Conservation (phyloP, 176 grass and related monocot species). For the Elymus sibiricus region DNA sequence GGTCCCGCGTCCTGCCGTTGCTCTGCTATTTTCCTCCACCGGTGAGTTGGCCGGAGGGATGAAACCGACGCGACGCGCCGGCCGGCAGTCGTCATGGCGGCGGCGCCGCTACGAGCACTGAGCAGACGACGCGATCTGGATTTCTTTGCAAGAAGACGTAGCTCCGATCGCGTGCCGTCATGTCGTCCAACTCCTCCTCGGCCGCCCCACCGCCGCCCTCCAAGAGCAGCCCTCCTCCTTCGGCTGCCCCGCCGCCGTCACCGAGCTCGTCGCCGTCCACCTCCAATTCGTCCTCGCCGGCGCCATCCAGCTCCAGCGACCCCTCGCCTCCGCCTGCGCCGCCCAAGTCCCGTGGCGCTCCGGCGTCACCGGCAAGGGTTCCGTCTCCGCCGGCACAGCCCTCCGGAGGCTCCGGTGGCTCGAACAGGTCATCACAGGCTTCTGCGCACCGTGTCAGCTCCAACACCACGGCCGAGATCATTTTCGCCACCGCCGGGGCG, state of each 20-base stretch:
- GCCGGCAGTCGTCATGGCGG: not conserved
- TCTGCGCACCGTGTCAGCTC: not conserved
- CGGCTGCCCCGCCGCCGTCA: not conserved
- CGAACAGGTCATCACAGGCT: not conserved
- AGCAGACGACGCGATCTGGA: not conserved
- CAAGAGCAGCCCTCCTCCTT: constrained; percentile 12
- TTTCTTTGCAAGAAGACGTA: not conserved
- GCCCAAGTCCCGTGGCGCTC: constrained; percentile 6
- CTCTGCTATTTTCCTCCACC: not conserved
- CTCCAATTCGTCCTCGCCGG: constrained; percentile 17
- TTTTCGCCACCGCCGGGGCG: constrained; percentile 44
- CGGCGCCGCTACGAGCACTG: not conserved
- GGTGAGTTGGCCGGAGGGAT: not conserved
- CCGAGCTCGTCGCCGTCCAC: not conserved
- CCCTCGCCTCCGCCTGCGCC: constrained; percentile 28
- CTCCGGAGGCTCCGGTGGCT: not conserved
- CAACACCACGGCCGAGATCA: constrained; percentile 18
- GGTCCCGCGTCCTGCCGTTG: not conserved
- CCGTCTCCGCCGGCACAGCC: not conserved
- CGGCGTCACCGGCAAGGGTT: not conserved
- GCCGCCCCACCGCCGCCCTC: not conserved
- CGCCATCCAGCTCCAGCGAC: constrained; percentile 17
- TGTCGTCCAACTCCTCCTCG: constrained; percentile 59
- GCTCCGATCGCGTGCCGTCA: not conserved
- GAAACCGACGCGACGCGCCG: not conserved